Percentiles rank a stretch among this genome's conserved stretches.
These are phyloP conservation scores for Fraxinus nigra DNA, from an alignment of 305 asterid genomes.

Conservation along the genomic window DNA sequence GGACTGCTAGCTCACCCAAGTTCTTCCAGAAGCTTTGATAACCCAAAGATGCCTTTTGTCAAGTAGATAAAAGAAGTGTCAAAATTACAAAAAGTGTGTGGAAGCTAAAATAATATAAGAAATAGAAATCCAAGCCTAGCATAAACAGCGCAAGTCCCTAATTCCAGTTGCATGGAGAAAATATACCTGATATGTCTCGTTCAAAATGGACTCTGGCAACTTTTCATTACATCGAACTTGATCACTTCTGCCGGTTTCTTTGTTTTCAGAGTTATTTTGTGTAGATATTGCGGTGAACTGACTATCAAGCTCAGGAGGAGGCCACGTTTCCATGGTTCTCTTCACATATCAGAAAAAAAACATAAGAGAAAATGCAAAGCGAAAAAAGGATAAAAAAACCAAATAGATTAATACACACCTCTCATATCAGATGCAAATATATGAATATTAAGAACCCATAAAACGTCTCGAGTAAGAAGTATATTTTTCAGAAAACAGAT, in stretches of 20 bases:
- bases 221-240: constrained; percentile 19
- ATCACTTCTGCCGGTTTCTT: constrained; percentile 15
- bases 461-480: background rate
- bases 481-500: constrained; percentile 2
- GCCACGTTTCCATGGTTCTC: constrained; percentile 18
- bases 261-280: constrained; percentile 19
- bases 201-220: constrained; percentile 11
- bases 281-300: constrained; percentile 8
- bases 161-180: constrained; percentile 12
- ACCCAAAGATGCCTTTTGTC: constrained; percentile 27
- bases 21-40: constrained; percentile 30
- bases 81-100: constrained; percentile 1
- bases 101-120: background rate
- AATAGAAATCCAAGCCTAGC: background rate
- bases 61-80: constrained; percentile 7
- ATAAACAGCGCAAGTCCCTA: constrained; percentile 14
- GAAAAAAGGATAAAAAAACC: background rate
- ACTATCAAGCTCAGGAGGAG: constrained; percentile 11
- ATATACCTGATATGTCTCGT: constrained; percentile 21
- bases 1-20: constrained; percentile 25
- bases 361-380: background rate
- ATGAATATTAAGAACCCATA: background rate
- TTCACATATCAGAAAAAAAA: background rate
- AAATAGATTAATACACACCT: background rate
- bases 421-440: background rate